Evolutionary conservation across 805 yeast genomes (phyloP).

Genomic region (Saccharomycopsis sp.): DNA sequence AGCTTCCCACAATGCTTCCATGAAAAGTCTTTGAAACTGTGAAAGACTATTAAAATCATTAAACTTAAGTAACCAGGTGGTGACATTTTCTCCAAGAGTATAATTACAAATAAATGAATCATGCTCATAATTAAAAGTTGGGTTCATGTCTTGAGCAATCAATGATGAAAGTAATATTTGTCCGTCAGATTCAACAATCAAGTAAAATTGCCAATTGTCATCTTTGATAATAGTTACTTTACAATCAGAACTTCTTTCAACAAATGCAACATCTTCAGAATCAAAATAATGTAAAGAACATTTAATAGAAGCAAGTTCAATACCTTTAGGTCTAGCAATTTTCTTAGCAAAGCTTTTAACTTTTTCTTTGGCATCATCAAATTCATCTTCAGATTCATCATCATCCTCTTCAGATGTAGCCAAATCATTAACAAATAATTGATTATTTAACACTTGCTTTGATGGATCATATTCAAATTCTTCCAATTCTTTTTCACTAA

Average conservation of each 20-base stretch:
- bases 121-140: conserved; percentile 52
- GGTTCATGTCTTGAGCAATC: conserved; percentile 48
- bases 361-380: conserved; percentile 9
- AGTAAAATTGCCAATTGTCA: conserved; percentile 45
- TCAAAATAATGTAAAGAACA: conserved; percentile 55
- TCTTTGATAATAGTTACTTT: conserved; percentile 36
- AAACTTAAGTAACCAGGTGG: conserved; percentile 63
- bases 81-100: conserved; percentile 30
- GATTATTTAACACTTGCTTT: conserved; percentile 21
- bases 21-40: conserved; percentile 46
- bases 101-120: conserved; percentile 62
- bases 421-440: conserved; percentile 23
- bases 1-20: conserved; percentile 55
- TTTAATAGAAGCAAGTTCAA: neutral
- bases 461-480: conserved; percentile 45
- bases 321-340: conserved; percentile 20
- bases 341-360: neutral
- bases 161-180: conserved; percentile 21
- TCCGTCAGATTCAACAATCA: conserved; percentile 33
- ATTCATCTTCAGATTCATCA: conserved; percentile 16
- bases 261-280: conserved; percentile 41
- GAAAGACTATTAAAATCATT: conserved; percentile 32
- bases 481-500: conserved; percentile 40
- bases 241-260: conserved; percentile 32
- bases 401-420: conserved; percentile 12